Percentiles rank a stretch among this genome's conserved stretches.
These are phyloP conservation scores for Bidens hawaiensis DNA, from an alignment of 140 eudicot species.

Conservation along the genomic window DNA sequence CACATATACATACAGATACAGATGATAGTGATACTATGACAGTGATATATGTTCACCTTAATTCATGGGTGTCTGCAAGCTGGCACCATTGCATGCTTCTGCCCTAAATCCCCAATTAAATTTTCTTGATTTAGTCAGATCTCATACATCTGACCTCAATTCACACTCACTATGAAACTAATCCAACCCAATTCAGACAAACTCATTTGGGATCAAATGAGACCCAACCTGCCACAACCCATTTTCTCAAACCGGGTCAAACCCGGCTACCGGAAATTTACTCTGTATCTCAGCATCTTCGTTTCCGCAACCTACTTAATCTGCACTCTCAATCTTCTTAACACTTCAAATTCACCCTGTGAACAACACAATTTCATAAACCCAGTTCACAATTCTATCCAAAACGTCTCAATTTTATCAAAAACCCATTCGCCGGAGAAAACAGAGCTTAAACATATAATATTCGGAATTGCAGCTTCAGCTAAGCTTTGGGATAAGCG, in stretches of 20 bases:
- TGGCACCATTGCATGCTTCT: too few species aligned
- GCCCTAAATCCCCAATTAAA: too few species aligned
- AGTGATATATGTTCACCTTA: too few species aligned
- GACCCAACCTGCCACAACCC: slow-evolving; percentile 22
- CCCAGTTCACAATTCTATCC: slow-evolving; percentile 11
- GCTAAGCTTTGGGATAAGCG: slow-evolving; percentile 77
- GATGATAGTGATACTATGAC: too few species aligned
- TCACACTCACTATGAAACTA: slow-evolving; percentile 51
- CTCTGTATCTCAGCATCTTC: slow-evolving; percentile 56
- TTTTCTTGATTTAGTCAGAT: neutral
- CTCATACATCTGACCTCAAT: slow-evolving; percentile 18
- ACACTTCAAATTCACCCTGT: slow-evolving; percentile 36
- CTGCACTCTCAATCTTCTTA: slow-evolving; percentile 67
- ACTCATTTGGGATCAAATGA: slow-evolving; percentile 64
- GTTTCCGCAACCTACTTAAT: slow-evolving; percentile 70
- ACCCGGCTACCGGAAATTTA: slow-evolving; percentile 39
- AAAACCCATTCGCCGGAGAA: slow-evolving; percentile 14
- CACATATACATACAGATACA: too few species aligned
- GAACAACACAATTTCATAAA: slow-evolving; percentile 24
- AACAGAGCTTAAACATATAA: slow-evolving; percentile 69
- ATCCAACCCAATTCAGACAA: slow-evolving; percentile 50
- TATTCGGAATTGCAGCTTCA: slow-evolving; percentile 91
- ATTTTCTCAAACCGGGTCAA: slow-evolving; percentile 35
- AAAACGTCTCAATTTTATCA: neutral
- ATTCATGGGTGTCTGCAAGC: too few species aligned